Conservation (phyloP, 169 alveolate genomes). For the Eimeria zaria region DNA sequence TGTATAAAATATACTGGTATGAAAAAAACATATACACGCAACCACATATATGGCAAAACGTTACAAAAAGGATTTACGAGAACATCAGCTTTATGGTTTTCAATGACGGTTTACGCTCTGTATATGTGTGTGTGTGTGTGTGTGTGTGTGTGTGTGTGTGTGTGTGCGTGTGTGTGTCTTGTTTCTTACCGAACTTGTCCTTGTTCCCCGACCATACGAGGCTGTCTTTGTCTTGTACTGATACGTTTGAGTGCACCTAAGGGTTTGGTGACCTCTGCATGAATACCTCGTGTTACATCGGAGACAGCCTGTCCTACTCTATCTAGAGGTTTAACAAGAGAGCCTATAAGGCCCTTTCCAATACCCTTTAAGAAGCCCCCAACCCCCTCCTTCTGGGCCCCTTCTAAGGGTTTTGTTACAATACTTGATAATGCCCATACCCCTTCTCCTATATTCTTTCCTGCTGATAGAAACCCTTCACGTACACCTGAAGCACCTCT, state of each 20-base stretch:
- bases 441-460: conserved; percentile 94
- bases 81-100: too few relatives aligned
- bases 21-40: too few relatives aligned
- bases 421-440: conserved; percentile 93
- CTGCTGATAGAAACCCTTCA: conserved; percentile 93
- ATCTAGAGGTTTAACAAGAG: conserved; percentile 93
- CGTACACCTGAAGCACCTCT: conserved; percentile 89
- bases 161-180: neutral
- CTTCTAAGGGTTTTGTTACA: conserved; percentile 95
- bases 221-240: neutral
- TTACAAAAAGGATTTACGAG: too few relatives aligned
- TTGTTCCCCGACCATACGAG: conserved; percentile 27
- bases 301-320: conserved; percentile 92
- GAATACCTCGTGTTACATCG: conserved; percentile 8
- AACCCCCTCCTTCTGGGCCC: conserved; percentile 95
- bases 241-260: conserved; percentile 36
- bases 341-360: conserved; percentile 95
- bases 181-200: neutral
- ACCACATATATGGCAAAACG: too few relatives aligned
- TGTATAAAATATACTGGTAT: too few relatives aligned
- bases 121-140: neutral
- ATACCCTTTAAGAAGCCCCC: conserved; percentile 95
- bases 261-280: conserved; percentile 50
- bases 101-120: too few relatives aligned
- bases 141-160: neutral